These are phyloP conservation scores for Tubosaeta sp. DNA, from an alignment of 768 basidiomycete genomes.

Conservation along the genomic window DNA sequence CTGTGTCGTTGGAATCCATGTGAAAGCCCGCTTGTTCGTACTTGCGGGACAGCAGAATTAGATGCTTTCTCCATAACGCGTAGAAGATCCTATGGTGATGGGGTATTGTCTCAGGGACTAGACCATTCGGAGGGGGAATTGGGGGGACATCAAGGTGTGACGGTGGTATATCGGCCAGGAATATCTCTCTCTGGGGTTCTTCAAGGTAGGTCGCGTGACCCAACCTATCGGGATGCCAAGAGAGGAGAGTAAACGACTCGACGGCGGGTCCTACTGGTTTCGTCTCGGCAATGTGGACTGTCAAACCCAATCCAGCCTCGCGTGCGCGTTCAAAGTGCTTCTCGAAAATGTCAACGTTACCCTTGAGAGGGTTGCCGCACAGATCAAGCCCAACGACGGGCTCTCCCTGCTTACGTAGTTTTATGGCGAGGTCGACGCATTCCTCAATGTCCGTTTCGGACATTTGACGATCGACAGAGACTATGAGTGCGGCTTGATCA, in stretches of 20 bases:
- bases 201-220: slow-evolving; percentile 82
- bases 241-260: slow-evolving; percentile 61
- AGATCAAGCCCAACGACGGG: slow-evolving; percentile 76
- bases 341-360: slow-evolving; percentile 50
- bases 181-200: slow-evolving; percentile 48
- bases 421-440: slow-evolving; percentile 52
- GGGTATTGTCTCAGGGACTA: slow-evolving; percentile 18
- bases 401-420: slow-evolving; percentile 51
- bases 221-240: slow-evolving; percentile 60
- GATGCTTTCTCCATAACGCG: slow-evolving; percentile 21
- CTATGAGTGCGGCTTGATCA: slow-evolving; percentile 55
- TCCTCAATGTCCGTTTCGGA: slow-evolving; percentile 44
- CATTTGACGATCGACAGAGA: slow-evolving; percentile 79
- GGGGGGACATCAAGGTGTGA: slow-evolving; percentile 10
- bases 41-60: slow-evolving; percentile 16
- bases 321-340: slow-evolving; percentile 52
- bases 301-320: slow-evolving; percentile 62
- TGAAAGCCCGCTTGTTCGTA: slow-evolving; percentile 16
- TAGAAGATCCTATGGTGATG: slow-evolving; percentile 22
- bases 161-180: slow-evolving; percentile 35
- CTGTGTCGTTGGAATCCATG: slow-evolving; percentile 6
- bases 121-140: slow-evolving; percentile 18
- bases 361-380: slow-evolving; percentile 68
- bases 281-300: slow-evolving; percentile 85
- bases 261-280: slow-evolving; percentile 46